Evolutionary conservation across 495 filamentous ascomycete genomes (phyloP), one percentile per base, ranked within the genome.

Genomic region (Xylaria longipes): DNA sequence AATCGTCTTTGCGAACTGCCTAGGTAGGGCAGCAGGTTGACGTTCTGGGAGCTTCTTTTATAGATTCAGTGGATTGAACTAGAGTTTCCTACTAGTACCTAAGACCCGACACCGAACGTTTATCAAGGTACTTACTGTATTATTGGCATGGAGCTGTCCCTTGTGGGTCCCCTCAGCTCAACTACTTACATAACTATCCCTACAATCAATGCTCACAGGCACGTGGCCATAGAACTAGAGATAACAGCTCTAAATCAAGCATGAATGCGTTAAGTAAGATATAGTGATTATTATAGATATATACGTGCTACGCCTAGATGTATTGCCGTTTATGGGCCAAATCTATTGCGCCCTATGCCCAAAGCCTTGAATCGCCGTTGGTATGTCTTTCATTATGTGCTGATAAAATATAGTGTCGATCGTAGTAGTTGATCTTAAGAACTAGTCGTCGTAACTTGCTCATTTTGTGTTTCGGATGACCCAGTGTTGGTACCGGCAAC

Each of bases 401-500:
- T 25, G 25, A 27, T 12, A 35, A 12, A 50, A 22, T 58, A 22
- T 45, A 57, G 8, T 60, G 45, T 41, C 33, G 12, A 17, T 31
- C 15, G 27, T 9, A 15, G 35, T 6, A 37, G 9, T 39, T 17
- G 14, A 11, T 7, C 11, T 45, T 31, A 33, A 9, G 45, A 11
- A 31, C 37, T 7, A n/a, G 15, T 50, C 7, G 27, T 14, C 54
- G 25, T 31, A 37, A 15, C 43, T 52, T 71, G 31, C 29, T 57
- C 63, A 6, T 25, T 31, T 35, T 41, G 46, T 62, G 54, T 43
- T 43, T 74, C 75, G 25, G 71, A 54, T 41, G 72, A 39, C 27
- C 39, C 68, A 15, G 56, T 50, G 31, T 68, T 62, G 1, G 70
- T 66, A 5, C 70, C 57, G 17, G 73, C 73, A n/a, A 76, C 65